These are phyloP conservation scores for Melampsora larici-populina DNA, from an alignment of 1,284 basidiomycete species.

Conservation along the genomic window DNA sequence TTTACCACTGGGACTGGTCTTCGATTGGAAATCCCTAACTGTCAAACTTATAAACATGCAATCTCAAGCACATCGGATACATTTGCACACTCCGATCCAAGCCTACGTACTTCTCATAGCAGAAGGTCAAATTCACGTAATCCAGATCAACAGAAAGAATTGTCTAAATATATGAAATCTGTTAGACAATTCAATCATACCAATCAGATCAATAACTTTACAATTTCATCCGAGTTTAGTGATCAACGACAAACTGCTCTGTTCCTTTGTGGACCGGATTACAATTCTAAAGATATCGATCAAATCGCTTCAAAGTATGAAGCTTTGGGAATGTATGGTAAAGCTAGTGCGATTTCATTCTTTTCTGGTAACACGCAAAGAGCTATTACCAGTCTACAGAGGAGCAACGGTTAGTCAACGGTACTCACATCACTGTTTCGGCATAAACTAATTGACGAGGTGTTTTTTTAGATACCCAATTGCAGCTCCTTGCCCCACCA, in stretches of 20 bases:
- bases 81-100: neutral
- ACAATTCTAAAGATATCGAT: conserved; percentile 32
- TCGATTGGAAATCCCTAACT: neutral
- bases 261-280: conserved; percentile 34
- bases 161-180: conserved; percentile 27
- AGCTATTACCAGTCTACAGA: conserved; percentile 73
- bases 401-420: conserved; percentile 66
- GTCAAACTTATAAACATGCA: neutral
- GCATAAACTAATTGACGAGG: neutral
- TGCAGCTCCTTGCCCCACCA: conserved; percentile 49
- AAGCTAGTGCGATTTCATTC: conserved; percentile 58
- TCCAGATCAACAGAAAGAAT: neutral
- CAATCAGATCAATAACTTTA: conserved; percentile 34
- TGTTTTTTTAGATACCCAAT: conserved; percentile 47
- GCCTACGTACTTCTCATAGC: neutral
- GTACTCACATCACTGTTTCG: neutral
- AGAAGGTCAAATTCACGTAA: neutral
- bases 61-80: neutral
- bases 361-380: conserved; percentile 72
- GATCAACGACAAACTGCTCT: conserved; percentile 30
- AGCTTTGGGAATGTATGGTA: conserved; percentile 38
- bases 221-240: conserved; percentile 28
- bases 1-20: neutral
- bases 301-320: conserved; percentile 31
- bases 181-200: conserved; percentile 30